phyloP scores from a whole-genome alignment of 192 early-diverging fungal species.

The Borealophlyctis nickersoniae region DNA sequence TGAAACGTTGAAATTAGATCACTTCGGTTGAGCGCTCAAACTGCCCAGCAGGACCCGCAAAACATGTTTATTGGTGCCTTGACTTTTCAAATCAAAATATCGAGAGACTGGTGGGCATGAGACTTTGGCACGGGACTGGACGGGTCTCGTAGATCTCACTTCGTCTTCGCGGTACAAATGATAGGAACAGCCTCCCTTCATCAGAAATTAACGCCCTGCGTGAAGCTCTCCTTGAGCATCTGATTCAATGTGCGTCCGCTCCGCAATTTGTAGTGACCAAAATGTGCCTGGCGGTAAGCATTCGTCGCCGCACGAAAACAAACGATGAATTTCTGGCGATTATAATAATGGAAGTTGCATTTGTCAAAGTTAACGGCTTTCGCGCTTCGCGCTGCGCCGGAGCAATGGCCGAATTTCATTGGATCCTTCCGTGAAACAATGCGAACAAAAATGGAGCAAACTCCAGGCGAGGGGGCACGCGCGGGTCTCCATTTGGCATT shows the following conservation, averaged over 20 bases:
- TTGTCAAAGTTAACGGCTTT: slow-evolving; percentile 20
- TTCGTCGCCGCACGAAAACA: background rate
- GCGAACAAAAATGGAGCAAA: slow-evolving; percentile 1
- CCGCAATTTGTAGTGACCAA: slow-evolving; percentile 33
- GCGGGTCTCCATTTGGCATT: slow-evolving; percentile 13
- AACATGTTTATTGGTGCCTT: slow-evolving; percentile 31
- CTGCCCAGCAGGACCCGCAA: slow-evolving; percentile 8
- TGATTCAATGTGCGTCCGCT: slow-evolving; percentile 11
- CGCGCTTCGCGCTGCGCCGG: slow-evolving; percentile 21
- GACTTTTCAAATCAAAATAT: slow-evolving; percentile 34
- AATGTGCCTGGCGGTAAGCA: slow-evolving; percentile 30
- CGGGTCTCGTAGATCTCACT: background rate
- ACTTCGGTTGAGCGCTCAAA: background rate
- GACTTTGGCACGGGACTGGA: background rate
- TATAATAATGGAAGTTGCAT: background rate
- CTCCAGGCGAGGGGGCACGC: background rate
- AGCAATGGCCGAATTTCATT: slow-evolving; percentile 27
- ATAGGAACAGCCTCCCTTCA: slow-evolving; percentile 16
- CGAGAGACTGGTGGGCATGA: slow-evolving; percentile 24
- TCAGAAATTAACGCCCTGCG: slow-evolving; percentile 10
- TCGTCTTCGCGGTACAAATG: no score
- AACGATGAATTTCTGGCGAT: background rate
- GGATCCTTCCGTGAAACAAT: slow-evolving; percentile 10
- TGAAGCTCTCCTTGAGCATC: slow-evolving; percentile 16
- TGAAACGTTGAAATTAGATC: background rate